These are phyloP conservation scores for Microbotryum intermedium DNA, from an alignment of 1,284 basidiomycete genomes.

Conservation along the genomic window DNA sequence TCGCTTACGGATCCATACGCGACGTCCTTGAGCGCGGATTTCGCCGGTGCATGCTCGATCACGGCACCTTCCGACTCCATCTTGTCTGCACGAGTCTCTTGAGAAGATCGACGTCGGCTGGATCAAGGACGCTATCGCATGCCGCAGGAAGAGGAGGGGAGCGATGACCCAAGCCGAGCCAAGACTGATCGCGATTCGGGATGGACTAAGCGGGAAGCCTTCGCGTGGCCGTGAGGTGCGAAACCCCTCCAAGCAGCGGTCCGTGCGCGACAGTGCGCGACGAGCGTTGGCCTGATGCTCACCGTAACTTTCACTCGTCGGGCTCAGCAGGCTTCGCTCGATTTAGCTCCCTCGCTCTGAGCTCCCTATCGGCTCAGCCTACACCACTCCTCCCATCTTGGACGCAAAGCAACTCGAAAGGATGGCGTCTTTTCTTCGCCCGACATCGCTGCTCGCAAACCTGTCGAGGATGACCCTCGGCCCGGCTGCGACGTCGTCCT, in stretches of 20 bases:
- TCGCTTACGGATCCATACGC: slow-evolving; percentile 44
- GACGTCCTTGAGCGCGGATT: slow-evolving; percentile 40
- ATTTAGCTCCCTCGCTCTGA: too few species aligned
- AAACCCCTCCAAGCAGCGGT: too few species aligned
- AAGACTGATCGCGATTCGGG: background rate
- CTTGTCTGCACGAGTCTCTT: background rate
- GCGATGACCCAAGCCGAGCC: too few species aligned
- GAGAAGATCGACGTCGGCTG: background rate
- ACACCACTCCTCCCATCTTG: background rate
- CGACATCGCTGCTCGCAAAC: background rate
- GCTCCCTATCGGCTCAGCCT: background rate
- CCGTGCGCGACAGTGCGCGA: too few species aligned
- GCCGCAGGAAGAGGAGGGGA: background rate
- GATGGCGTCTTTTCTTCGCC: background rate
- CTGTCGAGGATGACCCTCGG: background rate
- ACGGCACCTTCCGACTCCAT: background rate
- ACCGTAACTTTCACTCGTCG: too few species aligned
- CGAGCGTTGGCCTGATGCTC: too few species aligned
- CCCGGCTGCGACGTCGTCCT: background rate
- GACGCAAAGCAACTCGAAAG: too few species aligned
- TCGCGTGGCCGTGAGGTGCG: too few species aligned
- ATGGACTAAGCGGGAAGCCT: too few species aligned
- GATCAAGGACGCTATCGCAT: background rate
- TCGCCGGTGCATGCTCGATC: background rate
- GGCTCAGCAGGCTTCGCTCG: too few species aligned